Evolutionary conservation across 192 early-diverging fungal species (phyloP), one percentile per base, ranked within the genome.

Genomic region (Backusella liffmaniae): DNA sequence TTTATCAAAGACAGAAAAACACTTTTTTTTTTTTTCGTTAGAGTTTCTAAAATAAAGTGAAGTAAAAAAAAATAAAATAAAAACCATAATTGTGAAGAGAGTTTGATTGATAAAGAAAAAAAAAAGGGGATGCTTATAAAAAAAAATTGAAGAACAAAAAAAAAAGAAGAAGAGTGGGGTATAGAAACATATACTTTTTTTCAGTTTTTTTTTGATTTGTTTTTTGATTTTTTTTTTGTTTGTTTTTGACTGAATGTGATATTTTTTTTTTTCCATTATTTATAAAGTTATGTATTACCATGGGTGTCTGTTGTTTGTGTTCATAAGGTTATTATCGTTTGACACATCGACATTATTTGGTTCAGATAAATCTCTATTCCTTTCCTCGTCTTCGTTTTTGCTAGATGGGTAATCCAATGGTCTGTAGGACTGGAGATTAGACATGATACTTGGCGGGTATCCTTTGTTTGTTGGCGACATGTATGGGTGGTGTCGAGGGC

Each of bases 381-480:
- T 62, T 29, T 62, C 56, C 8, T 62, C 56, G 2, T 62, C 56
- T 62, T 62, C 56, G 3, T 62, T 62, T 62, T 62, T 62, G 9
- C 23, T 62, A 4, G 56, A 29, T 12, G 56, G 9, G 56, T 62
- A 62, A 62, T 62, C 56, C 56, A 62, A 71, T 30, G 35, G 70
- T 18, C 44, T 41, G 23, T 71, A 71, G 26, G 70, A 49, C 30
- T 71, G 70, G 35, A 71, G 39, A 49, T 41, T 71, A 30, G 70
- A 71, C 70, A 71, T 71, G 42, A 44, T 71, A 32, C 70, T 71
- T 42, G 70, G 44, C 49, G 70, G 32, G 29, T 71, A 71, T 30
- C 41, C 44, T 32, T 71, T 71, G 23, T 62, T 62, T 12, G n/a
- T 39, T 42, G 70, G 70, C 10, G 70, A 71, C 42, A 71, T 71